A percentile compares a stretch with the other conserved stretches of the same genome.
Evolutionary conservation across 2,329 filamentous ascomycete genomes (phyloP).

Genomic region (Blumeria hordei): DNA sequence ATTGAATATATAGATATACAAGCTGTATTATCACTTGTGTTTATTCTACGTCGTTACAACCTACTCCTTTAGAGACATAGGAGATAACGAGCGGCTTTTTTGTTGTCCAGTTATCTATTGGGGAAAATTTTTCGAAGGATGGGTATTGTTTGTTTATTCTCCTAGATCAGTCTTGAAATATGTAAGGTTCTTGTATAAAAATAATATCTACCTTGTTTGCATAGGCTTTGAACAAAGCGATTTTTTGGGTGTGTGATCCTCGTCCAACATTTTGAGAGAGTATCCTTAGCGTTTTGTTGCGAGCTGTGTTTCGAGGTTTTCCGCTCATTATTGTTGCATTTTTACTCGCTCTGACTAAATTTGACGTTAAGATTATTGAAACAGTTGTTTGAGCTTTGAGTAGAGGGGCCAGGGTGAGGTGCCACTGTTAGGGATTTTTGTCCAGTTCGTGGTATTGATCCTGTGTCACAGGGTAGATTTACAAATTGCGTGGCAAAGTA

Average conservation of each 20-base stretch:
- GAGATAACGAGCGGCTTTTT: background rate
- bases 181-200: background rate
- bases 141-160: background rate
- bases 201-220: background rate
- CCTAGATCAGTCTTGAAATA: background rate
- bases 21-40: too few relatives aligned
- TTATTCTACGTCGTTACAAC: too few relatives aligned
- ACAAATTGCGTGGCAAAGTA: too few relatives aligned
- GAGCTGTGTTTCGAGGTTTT: too few relatives aligned
- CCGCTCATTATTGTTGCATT: too few relatives aligned
- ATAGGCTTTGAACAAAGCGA: background rate
- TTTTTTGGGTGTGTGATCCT: background rate
- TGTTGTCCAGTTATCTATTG: background rate
- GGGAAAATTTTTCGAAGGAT: background rate
- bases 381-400: too few relatives aligned
- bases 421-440: too few relatives aligned
- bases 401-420: too few relatives aligned
- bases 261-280: background rate
- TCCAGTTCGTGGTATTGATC: background rate
- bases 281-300: background rate
- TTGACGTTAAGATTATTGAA: too few relatives aligned
- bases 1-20: too few relatives aligned
- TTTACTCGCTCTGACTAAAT: too few relatives aligned
- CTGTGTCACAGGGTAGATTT: background rate
- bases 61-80: background rate